Evolutionary conservation across 257 asterid species (phyloP).

Genomic region (Parsonsia alboflavescens): DNA sequence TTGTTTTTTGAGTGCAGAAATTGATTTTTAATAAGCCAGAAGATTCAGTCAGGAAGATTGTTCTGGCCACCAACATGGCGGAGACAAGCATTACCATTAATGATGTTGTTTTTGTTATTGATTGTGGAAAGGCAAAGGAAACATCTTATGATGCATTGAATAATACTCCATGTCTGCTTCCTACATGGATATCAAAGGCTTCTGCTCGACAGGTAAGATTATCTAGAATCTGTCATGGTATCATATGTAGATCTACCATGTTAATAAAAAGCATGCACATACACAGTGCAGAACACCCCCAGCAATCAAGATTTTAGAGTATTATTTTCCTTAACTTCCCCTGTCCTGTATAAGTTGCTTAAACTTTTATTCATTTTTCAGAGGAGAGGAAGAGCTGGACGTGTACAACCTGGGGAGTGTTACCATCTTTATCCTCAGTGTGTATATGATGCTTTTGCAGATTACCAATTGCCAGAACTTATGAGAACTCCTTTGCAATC

Average conservation of each 20-base stretch:
- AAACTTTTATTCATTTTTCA: slow-evolving; percentile 30
- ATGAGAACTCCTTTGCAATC: slow-evolving; percentile 95
- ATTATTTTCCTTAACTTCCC: not conserved
- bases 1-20: slow-evolving; percentile 43
- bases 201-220: slow-evolving; percentile 79
- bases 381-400: slow-evolving; percentile 99
- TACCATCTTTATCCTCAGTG: slow-evolving; percentile 92
- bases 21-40: slow-evolving; percentile 77
- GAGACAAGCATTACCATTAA: slow-evolving; percentile 94
- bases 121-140: slow-evolving; percentile 96
- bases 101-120: slow-evolving; percentile 94
- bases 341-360: slow-evolving; percentile 9
- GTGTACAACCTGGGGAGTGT: slow-evolving; percentile 98
- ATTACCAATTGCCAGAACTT: slow-evolving; percentile 95
- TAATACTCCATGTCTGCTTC: slow-evolving; percentile 94
- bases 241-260: not conserved
- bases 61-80: slow-evolving; percentile 95
- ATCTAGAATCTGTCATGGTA: not conserved
- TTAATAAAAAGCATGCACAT: not conserved
- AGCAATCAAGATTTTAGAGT: not conserved
- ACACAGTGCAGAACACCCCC: not conserved
- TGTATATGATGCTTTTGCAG: slow-evolving; percentile 80
- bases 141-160: slow-evolving; percentile 95
- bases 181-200: slow-evolving; percentile 96
- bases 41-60: slow-evolving; percentile 87